phyloP scores from a whole-genome alignment of 176 grass and related monocot genomes.

The Musa troglodytarum region DNA sequence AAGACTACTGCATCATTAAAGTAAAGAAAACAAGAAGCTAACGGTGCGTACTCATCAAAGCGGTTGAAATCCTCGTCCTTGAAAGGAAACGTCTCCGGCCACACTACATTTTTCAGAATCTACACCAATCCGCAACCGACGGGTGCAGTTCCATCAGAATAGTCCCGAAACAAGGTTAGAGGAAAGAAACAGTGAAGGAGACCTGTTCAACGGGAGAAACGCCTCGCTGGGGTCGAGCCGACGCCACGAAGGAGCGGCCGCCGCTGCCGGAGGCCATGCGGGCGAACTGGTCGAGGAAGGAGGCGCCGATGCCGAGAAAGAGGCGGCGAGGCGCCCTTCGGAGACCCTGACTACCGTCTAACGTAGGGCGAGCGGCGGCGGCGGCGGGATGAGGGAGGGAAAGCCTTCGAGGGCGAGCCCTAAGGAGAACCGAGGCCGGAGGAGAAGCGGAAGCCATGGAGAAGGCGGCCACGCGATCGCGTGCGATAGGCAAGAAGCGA shows the following conservation, averaged over 20 bases:
- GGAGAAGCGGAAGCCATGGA: slow-evolving; percentile 45
- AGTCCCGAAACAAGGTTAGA: background rate
- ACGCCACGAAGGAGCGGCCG: slow-evolving; percentile 44
- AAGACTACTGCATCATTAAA: background rate
- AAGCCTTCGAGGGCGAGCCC: slow-evolving; percentile 16
- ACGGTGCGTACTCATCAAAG: slow-evolving; percentile 65
- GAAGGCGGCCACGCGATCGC: background rate
- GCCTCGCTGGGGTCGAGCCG: slow-evolving; percentile 50
- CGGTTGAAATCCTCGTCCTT: slow-evolving; percentile 89
- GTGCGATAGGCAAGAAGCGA: too few species aligned
- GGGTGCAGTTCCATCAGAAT: background rate
- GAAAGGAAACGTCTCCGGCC: slow-evolving; percentile 88
- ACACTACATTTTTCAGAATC: slow-evolving; percentile 85
- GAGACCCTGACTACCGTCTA: slow-evolving; percentile 1
- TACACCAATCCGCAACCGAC: slow-evolving; percentile 12
- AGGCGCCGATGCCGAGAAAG: slow-evolving; percentile 57
- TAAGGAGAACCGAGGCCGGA: slow-evolving; percentile 23
- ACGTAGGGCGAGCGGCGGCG: slow-evolving; percentile 1
- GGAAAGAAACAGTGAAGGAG: background rate
- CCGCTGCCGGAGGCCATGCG: slow-evolving; percentile 54
- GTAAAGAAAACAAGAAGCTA: background rate
- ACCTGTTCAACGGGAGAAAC: slow-evolving; percentile 87
- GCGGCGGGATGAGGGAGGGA: slow-evolving; percentile 8
- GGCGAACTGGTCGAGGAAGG: slow-evolving; percentile 42
- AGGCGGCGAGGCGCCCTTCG: slow-evolving; percentile 39